These are phyloP conservation scores for Claviceps quebecensis DNA, from an alignment of 2,329 filamentous ascomycete genomes.

Conservation along the genomic window DNA sequence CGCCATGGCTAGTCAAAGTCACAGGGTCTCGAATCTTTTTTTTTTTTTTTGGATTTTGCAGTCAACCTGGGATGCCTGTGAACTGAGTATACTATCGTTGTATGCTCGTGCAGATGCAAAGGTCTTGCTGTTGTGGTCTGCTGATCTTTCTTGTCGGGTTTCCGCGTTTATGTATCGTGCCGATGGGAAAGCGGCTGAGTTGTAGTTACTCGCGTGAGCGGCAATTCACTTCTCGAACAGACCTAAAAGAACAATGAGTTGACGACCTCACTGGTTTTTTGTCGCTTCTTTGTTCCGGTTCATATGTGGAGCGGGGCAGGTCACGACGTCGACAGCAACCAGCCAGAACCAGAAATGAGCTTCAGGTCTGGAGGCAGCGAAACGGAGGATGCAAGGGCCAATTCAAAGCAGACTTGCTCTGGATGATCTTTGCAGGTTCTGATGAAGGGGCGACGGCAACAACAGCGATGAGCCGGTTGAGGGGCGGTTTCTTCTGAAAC, in stretches of 20 bases:
- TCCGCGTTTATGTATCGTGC: neutral
- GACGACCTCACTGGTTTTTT: neutral
- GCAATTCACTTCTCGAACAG: neutral
- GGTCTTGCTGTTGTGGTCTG: neutral
- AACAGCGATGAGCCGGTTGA: neutral
- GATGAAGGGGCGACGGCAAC: neutral
- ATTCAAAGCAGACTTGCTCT: neutral
- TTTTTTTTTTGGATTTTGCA: conserved; percentile 7
- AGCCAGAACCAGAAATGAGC: conserved; percentile 1
- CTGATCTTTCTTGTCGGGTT: neutral
- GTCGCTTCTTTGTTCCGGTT: neutral
- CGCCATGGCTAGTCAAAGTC: conserved; percentile 90
- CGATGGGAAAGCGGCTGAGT: neutral
- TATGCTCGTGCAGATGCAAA: conserved; percentile 1
- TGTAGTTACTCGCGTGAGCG: neutral
- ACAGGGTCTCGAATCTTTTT: conserved; percentile 36
- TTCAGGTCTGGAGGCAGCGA: neutral
- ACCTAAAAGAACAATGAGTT: neutral
- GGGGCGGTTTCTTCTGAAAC: conserved; percentile 1
- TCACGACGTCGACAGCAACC: neutral
- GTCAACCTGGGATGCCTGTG: conserved; percentile 10
- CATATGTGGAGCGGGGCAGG: neutral
- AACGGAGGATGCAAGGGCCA: neutral
- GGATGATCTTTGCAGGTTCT: conserved; percentile 1
- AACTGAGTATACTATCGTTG: neutral